Percentiles rank a stretch among this genome's conserved stretches.
Evolutionary conservation across 768 basidiomycete genomes (phyloP).

Genomic region (Leccinellum rugosiceps): DNA sequence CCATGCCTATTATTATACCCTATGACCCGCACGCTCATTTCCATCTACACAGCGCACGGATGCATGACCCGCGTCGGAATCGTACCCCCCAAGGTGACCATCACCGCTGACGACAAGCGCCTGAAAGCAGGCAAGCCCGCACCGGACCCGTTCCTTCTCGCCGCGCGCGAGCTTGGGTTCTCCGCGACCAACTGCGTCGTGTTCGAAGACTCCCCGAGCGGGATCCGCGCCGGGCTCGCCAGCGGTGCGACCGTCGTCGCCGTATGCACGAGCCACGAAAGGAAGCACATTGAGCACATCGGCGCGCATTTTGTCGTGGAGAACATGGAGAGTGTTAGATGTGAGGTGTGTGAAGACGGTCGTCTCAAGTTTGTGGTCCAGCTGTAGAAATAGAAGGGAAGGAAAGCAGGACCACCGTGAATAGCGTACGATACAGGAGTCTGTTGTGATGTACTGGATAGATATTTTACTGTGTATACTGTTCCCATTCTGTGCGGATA

Average conservation of each 20-base stretch:
- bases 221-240: constrained; percentile 68
- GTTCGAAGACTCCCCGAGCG: constrained; percentile 69
- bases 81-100: constrained; percentile 61
- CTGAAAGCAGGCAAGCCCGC: constrained; percentile 64
- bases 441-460: neutral
- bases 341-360: constrained; percentile 39
- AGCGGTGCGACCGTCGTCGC: constrained; percentile 73
- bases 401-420: neutral
- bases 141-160: constrained; percentile 62
- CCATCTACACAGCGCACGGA: constrained; percentile 44
- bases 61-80: constrained; percentile 72
- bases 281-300: constrained; percentile 49
- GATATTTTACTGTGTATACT: neutral
- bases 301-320: constrained; percentile 57
- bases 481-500: neutral
- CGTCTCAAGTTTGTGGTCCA: constrained; percentile 43
- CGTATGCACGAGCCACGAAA: constrained; percentile 68
- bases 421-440: neutral
- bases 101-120: constrained; percentile 75
- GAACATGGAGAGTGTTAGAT: constrained; percentile 49
- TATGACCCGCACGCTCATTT: neutral
- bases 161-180: constrained; percentile 56
- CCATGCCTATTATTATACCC: neutral
- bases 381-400: constrained; percentile 8
- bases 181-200: constrained; percentile 63